Conservation (phyloP, 306 rosid genomes). For the Gynostemma pentaphyllum region DNA sequence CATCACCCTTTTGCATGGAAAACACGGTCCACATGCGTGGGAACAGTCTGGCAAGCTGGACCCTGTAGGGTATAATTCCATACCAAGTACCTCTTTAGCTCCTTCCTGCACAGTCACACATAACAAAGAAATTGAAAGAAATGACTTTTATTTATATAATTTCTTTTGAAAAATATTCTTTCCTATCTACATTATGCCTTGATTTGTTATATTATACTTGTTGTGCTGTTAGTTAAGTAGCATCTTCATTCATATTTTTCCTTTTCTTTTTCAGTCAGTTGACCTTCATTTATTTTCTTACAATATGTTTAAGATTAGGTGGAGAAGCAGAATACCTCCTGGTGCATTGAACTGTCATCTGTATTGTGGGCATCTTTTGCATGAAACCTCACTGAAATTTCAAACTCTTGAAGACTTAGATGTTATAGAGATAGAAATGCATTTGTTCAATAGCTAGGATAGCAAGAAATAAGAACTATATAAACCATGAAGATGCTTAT, state of each 20-base stretch:
- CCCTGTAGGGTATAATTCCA: conserved; percentile 59
- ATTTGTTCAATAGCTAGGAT: neutral
- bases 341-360: neutral
- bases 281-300: neutral
- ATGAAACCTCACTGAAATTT: neutral
- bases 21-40: conserved; percentile 92
- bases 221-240: neutral
- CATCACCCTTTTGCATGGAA: conserved; percentile 87
- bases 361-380: neutral
- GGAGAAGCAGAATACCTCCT: neutral
- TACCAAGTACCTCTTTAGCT: conserved; percentile 25
- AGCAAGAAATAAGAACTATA: neutral
- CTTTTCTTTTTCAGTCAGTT: neutral
- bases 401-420: neutral
- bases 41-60: conserved; percentile 87
- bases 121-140: neutral
- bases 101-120: conserved; percentile 21
- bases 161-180: neutral
- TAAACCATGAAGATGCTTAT: conserved; percentile 22
- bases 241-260: neutral
- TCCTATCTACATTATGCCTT: neutral
- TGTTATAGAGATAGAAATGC: neutral
- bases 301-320: neutral
- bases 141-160: neutral
- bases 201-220: neutral